These are phyloP conservation scores for Agarophyton chilense DNA, from an alignment of 23 red algal species.

Conservation along the genomic window DNA sequence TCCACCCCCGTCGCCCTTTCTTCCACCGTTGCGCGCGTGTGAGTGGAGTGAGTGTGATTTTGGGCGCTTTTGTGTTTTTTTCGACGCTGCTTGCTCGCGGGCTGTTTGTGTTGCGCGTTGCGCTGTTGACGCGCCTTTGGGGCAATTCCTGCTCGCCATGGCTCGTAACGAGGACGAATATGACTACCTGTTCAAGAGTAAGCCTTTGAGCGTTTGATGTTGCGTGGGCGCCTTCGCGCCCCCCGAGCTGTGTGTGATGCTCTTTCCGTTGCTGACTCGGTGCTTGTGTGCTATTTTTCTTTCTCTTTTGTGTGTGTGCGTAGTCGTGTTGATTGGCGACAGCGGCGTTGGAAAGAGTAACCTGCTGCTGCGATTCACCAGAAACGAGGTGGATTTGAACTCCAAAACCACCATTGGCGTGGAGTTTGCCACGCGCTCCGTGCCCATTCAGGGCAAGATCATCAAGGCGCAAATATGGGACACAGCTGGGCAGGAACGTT, in stretches of 20 bases:
- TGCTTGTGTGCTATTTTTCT: no score
- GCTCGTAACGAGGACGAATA: constrained; percentile 93
- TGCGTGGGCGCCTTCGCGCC: background rate
- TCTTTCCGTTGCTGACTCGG: background rate
- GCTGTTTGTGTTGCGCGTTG: background rate
- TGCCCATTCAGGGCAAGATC: constrained; percentile 89
- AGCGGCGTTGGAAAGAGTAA: constrained; percentile 92
- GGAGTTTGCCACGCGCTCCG: constrained; percentile 93
- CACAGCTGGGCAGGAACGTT: constrained; percentile 94
- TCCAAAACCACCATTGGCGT: constrained; percentile 97
- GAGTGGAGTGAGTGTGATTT: no score
- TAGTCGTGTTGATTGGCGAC: constrained; percentile 83
- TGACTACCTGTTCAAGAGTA: constrained; percentile 95
- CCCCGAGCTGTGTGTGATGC: background rate
- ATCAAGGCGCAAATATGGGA: constrained; percentile 99
- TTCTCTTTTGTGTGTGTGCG: background rate
- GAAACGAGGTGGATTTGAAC: constrained; percentile 94
- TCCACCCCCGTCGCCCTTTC: no score
- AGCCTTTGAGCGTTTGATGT: background rate
- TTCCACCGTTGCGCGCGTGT: no score
- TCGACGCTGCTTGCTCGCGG: background rate
- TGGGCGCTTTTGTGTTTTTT: background rate
- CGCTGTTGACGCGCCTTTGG: background rate
- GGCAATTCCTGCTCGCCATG: no score
- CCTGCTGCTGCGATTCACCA: constrained; percentile 87